Conservation (phyloP, 768 basidiomycete species). For the Leucogyrophana mollusca region DNA sequence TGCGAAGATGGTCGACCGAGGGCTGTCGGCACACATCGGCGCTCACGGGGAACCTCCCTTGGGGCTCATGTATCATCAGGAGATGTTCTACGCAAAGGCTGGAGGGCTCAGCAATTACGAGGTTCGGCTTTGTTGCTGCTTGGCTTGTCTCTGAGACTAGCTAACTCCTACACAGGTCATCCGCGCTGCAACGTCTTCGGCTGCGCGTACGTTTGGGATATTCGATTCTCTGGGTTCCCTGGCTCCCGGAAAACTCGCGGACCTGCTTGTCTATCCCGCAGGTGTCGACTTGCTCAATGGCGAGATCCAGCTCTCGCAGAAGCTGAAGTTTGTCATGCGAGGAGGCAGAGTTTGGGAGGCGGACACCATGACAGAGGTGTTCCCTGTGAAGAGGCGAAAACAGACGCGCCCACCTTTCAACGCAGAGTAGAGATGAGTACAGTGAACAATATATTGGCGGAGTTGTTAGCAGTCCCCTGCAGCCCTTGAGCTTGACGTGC, state of each 20-base stretch:
- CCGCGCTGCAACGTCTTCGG: constrained; percentile 65
- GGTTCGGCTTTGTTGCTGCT: constrained; percentile 32
- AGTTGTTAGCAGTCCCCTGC: no score
- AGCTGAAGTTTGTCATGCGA: constrained; percentile 56
- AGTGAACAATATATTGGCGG: no score
- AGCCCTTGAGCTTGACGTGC: no score
- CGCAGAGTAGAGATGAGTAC: constrained; percentile 37
- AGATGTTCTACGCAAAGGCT: constrained; percentile 61
- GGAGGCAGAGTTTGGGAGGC: constrained; percentile 76
- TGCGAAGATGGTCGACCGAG: constrained; percentile 66
- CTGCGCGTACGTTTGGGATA: constrained; percentile 65
- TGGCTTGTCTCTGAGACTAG: background rate
- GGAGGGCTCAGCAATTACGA: constrained; percentile 74
- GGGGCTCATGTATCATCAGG: constrained; percentile 75
- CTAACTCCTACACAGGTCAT: constrained; percentile 49
- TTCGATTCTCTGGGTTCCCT: constrained; percentile 61
- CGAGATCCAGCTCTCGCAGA: constrained; percentile 46
- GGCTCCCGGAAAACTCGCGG: constrained; percentile 65
- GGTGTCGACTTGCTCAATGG: constrained; percentile 56
- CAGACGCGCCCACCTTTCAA: constrained; percentile 61
- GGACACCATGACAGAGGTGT: constrained; percentile 63
- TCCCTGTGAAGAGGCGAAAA: constrained; percentile 63
- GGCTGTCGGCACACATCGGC: constrained; percentile 63
- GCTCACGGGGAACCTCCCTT: constrained; percentile 74
- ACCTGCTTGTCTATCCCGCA: constrained; percentile 65